Conservation (phyloP, 257 asterid species). For the Eustoma russellianum region DNA sequence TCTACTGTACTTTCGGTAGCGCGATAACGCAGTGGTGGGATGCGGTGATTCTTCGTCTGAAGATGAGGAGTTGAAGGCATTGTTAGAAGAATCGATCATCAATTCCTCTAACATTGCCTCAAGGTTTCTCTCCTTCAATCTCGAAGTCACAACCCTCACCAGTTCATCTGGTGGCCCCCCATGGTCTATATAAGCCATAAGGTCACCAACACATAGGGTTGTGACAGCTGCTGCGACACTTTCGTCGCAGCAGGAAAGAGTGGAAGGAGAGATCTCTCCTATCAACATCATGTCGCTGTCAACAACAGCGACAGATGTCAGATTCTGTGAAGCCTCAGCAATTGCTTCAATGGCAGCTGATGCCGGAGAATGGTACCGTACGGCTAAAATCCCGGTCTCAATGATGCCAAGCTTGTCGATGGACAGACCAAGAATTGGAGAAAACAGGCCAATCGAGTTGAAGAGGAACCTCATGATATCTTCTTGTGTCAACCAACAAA, state of each 20-base stretch:
- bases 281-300: constrained; percentile 42
- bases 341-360: constrained; percentile 33
- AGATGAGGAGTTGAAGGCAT: constrained; percentile 15
- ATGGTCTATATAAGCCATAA: constrained; percentile 65
- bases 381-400: constrained; percentile 20
- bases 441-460: constrained; percentile 61
- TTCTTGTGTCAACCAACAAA: constrained; percentile 84
- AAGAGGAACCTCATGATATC: constrained; percentile 62
- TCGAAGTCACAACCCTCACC: constrained; percentile 34
- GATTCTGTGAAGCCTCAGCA: constrained; percentile 30
- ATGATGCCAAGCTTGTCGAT: constrained; percentile 54
- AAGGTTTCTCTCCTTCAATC: constrained; percentile 50
- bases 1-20: constrained; percentile 23
- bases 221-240: constrained; percentile 52
- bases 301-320: constrained; percentile 74
- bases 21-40: constrained; percentile 21
- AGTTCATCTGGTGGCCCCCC: constrained; percentile 78
- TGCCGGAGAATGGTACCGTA: constrained; percentile 48
- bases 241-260: constrained; percentile 55
- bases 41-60: constrained; percentile 46
- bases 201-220: constrained; percentile 72
- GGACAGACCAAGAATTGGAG: constrained; percentile 51
- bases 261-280: constrained; percentile 70
- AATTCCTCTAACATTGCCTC: constrained; percentile 48
- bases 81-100: constrained; percentile 8